phyloP scores from a whole-genome alignment of 164 flowering plant genomes.

The Chimonanthus praecox region DNA sequence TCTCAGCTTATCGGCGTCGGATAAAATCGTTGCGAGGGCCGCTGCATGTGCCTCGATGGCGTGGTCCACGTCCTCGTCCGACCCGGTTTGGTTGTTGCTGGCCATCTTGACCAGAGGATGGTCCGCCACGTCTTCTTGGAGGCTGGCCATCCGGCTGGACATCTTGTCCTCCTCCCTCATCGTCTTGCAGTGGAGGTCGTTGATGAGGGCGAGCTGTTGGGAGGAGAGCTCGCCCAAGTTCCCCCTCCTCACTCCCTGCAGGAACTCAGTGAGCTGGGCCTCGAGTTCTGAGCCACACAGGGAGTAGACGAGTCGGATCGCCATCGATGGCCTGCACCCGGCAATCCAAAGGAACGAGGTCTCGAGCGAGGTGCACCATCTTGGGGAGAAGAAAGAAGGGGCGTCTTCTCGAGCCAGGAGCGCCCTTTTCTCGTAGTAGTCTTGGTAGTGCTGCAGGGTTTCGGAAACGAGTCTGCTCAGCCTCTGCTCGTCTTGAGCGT shows the following conservation, averaged over 20 bases:
- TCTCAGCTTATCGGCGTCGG: slow-evolving; percentile 48
- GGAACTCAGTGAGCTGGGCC: slow-evolving; percentile 27
- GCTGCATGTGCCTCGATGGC: slow-evolving; percentile 15
- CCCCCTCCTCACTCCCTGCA: slow-evolving; percentile 33
- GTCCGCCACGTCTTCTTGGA: slow-evolving; percentile 39
- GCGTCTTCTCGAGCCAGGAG: slow-evolving; percentile 31
- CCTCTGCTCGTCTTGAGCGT: neutral
- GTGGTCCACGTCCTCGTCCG: slow-evolving; percentile 22
- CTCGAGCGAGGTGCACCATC: slow-evolving; percentile 53
- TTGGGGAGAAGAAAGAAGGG: slow-evolving; percentile 38
- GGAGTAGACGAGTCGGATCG: slow-evolving; percentile 61
- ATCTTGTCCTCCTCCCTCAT: slow-evolving; percentile 40
- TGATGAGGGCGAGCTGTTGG: slow-evolving; percentile 34
- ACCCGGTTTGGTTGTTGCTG: neutral
- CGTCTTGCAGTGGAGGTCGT: slow-evolving; percentile 39
- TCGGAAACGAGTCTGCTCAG: slow-evolving; percentile 1
- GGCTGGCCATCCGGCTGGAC: slow-evolving; percentile 25
- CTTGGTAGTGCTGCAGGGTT: slow-evolving; percentile 35
- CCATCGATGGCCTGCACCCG: slow-evolving; percentile 69
- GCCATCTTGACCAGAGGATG: slow-evolving; percentile 8
- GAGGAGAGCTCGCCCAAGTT: slow-evolving; percentile 49
- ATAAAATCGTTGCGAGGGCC: slow-evolving; percentile 11
- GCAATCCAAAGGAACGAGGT: slow-evolving; percentile 76
- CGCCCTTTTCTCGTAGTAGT: slow-evolving; percentile 39
- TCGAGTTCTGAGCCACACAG: slow-evolving; percentile 56